Evolutionary conservation across 371 early-diverging fungal species (phyloP), one percentile per base, ranked within the genome.

Genomic region (Mucor saturninus): DNA sequence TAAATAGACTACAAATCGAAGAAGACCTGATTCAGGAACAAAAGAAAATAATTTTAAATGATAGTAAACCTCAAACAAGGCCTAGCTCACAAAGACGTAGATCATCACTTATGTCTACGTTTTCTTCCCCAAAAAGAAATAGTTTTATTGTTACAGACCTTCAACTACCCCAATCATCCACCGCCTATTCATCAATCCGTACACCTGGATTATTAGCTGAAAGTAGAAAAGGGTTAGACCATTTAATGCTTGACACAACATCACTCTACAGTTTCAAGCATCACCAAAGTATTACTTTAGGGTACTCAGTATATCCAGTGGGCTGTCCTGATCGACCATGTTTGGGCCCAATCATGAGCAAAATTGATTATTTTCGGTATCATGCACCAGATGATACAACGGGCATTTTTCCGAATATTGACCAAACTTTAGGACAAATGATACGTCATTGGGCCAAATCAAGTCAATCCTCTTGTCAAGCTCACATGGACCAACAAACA

Each of bases 201-300:
- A 38, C 56, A 40, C 61, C 73, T 0, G 28, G 45, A 5, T 9
- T 64, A 37, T 55, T 69, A 5, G 62, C 75, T 31, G 85, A 87
- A 64, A 82, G 84, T 13, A 71, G 80, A 62, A 74, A 84, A 0
- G 88, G 87, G 6, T 69, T 90, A 11, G 73, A 83, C 15, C 79
- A 85, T 49, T 63, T 89, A 5, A 77, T 78, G 59, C 77, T 87
- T 14, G 87, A 87, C 58, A 86, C 81, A 38, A 75, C 80, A 55
- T 74, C 84, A 13, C 58, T 88, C 2, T 72, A 77, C 7, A 81
- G 83, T 11, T 79, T 87, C 38, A 77, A 80, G 31, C 62, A 77
- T 5, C 88, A 89, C 62, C 90, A 90, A 51, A 78, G 75, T 26
- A 72, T 89, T 40, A 74, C 83, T 0, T 67, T 87, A 53, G 77